Conservation (phyloP, 345 rosid genomes). For the Moricandia arvensis region DNA sequence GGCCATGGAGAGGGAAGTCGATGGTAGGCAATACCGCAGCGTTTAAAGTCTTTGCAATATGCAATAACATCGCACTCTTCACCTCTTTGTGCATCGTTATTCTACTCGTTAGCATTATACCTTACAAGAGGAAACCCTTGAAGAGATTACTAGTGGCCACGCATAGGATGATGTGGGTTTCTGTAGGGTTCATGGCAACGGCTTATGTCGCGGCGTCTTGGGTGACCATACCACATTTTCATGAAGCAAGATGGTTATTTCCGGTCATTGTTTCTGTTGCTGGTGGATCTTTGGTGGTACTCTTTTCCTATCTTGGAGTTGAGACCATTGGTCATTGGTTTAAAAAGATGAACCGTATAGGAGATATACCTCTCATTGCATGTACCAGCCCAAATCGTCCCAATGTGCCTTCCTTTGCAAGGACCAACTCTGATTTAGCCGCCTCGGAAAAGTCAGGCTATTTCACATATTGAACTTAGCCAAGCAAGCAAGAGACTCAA, state of each 20-base stretch:
- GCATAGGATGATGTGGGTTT: background rate
- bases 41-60: background rate
- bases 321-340: conserved; percentile 44
- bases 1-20: background rate
- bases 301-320: conserved; percentile 43
- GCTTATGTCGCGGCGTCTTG: background rate
- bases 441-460: background rate
- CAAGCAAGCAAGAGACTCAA: no score
- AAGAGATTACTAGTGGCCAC: background rate
- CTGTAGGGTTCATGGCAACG: background rate
- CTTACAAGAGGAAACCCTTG: background rate
- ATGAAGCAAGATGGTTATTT: background rate
- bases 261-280: conserved; percentile 36
- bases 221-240: background rate
- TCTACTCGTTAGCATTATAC: background rate
- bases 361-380: conserved; percentile 18
- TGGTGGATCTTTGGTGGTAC: conserved; percentile 43
- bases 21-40: background rate
- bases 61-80: background rate
- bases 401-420: conserved; percentile 21
- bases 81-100: background rate
- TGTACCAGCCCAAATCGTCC: conserved; percentile 1
- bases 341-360: conserved; percentile 20
- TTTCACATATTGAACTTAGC: conserved; percentile 4
- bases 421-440: conserved; percentile 25